Evolutionary conservation across 2,329 filamentous ascomycete species (phyloP), one percentile per base, ranked within the genome.

Genomic region (Phialocephala sp.): DNA sequence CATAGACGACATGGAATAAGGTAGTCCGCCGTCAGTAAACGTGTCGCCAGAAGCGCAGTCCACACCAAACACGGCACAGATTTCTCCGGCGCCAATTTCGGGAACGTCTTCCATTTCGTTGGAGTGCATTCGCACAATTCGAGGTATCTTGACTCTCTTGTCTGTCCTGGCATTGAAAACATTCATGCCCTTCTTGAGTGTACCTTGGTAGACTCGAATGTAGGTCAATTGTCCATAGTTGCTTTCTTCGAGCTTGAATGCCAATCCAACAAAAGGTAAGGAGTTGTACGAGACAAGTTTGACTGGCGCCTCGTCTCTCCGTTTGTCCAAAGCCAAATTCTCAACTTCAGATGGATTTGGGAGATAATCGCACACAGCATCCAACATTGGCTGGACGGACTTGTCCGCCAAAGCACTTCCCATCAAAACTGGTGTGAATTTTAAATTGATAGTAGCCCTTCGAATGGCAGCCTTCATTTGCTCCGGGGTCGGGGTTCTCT

Each of bases 171-270:
- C 94, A 80, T 98, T 99, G 86, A 90, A 97, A 63, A 99, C 89
- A 77, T 94, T 93, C 76, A 90, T 86, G 59, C 94, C 92, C 85
- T 97, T 98, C 78, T 84, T 90, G 66, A 99, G 83, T 24, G 89
- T 89, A 72, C 95, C 95, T 80, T 99, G 95, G 82, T 99, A 99
- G 65, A 99, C 95, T 73, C 95, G 93, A 69, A 99, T 96, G 79
- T 99, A 99, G 62, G 95, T 99, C 76, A 99, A 87, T 80, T 99
- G 95, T 52, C 95, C 95, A 75, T 97, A 99, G 79, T 97, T 97
- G 81, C 94, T 97, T 81, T 99, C 95, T 84, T 99, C 95, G 24
- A 99, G 88, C 85, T 99, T 99, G 85, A 99, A 99, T 11, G 95
- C 95, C 69, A 99, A 85, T 59, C 95, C 95, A 63, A 97, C 93